Evolutionary conservation across 257 asterid species (phyloP).

Genomic region (Nicotiana obtusifolia): DNA sequence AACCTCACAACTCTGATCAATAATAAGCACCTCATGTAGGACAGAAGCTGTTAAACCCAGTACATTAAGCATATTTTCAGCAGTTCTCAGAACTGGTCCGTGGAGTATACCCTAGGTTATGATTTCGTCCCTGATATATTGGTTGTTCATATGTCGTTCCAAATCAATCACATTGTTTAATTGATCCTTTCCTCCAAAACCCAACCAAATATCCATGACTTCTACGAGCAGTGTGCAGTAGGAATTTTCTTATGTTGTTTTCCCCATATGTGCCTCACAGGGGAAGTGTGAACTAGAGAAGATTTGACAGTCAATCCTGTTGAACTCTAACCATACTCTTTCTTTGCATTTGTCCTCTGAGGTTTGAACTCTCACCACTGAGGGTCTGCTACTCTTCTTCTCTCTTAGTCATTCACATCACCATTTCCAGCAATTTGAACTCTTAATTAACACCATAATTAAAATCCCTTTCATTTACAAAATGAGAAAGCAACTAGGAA

Average conservation of each 20-base stretch:
- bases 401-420: too few relatives aligned
- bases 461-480: too few relatives aligned
- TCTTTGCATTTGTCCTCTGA: background rate
- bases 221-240: background rate
- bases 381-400: too few relatives aligned
- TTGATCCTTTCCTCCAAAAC: background rate
- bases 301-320: background rate
- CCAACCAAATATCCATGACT: background rate
- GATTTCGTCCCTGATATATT: background rate
- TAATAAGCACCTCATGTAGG: background rate
- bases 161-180: background rate
- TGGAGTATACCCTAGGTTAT: background rate
- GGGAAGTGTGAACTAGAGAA: too few relatives aligned
- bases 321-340: background rate
- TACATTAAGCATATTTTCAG: background rate
- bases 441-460: too few relatives aligned
- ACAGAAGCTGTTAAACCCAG: background rate
- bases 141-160: background rate
- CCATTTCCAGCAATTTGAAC: too few relatives aligned
- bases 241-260: too few relatives aligned
- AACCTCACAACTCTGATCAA: background rate
- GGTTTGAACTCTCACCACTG: too few relatives aligned
- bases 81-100: background rate
- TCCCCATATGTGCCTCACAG: too few relatives aligned
- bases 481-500: too few relatives aligned